Base-by-base conservation (phyloP, 257 asterid genomes). In the Solanum pennellii region DNA sequence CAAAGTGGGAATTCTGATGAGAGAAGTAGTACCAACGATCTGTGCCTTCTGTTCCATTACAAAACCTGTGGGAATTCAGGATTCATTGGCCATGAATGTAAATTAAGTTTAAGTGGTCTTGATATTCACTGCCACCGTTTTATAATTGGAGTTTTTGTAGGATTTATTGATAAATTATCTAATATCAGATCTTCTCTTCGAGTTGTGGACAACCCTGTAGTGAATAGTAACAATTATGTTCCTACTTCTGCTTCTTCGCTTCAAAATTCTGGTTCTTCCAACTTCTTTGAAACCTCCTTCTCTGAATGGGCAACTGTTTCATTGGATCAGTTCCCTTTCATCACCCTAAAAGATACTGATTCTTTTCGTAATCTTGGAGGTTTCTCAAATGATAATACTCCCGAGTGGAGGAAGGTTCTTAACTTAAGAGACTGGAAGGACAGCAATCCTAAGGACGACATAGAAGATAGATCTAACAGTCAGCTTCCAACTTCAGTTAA, bases 121-220 rank as follows among this genome's bases (percentile, higher is more conserved):
- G 96, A 95, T 73, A 79, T 97, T 71, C 98, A 94, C 90, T 97
- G 94, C 92, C 90, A 95, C 85, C 98, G 98, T 5, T 90, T 88
- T 87, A 89, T 97, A 89, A 92, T 94, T 85, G 96, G 94, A 84
- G 90, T 89, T 87, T 83, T 95, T 87, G 89, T 90, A 89, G 90
- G 88, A 62, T 94, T 97, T 90, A 56, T 92, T 12, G 91, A 94
- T 91, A 91, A 91, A 90, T 86, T 94, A 62, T 68, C 85, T 83
- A 86, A 86, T 86, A 47, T 37, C 90, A 92, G 87, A 72, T 68
- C 88, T 52, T 90, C 95, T 89, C 87, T 84, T 86, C 76, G 45
- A 77, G 90, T 83, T 87, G 90, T 87, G 47, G 91, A 77, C 65
- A 88, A 71, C 82, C 84, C 90, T 83, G 88, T 88, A 84, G 72